Conservation (phyloP, 1,284 basidiomycete species). For the Veloporphyrellus conicus region DNA sequence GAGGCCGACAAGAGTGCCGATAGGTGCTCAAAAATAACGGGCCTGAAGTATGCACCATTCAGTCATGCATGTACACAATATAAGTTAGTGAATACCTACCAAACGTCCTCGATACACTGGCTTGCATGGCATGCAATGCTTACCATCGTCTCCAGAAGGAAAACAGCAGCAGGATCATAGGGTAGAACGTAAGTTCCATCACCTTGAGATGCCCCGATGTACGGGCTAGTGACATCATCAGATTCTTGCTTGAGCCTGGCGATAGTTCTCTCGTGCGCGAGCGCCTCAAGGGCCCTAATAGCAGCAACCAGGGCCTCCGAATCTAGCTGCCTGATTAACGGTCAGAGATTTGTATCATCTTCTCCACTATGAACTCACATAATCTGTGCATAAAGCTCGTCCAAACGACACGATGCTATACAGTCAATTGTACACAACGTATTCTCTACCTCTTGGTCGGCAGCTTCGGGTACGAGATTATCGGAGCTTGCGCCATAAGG, state of each 20-base stretch:
- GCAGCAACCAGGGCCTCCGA: slow-evolving; percentile 77
- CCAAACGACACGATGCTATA: slow-evolving; percentile 87
- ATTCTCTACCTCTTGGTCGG: slow-evolving; percentile 87
- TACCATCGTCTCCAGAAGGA: slow-evolving; percentile 91
- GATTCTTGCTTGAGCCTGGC: slow-evolving; percentile 66
- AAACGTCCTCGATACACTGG: slow-evolving; percentile 79
- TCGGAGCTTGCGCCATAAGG: slow-evolving; percentile 79
- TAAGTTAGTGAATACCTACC: slow-evolving; percentile 46
- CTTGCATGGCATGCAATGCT: slow-evolving; percentile 77
- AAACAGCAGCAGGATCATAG: slow-evolving; percentile 93
- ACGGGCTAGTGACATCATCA: slow-evolving; percentile 44
- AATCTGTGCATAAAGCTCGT: slow-evolving; percentile 91
- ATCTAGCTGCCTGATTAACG: slow-evolving; percentile 60
- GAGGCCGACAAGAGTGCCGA: slow-evolving; percentile 76
- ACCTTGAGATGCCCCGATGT: slow-evolving; percentile 37
- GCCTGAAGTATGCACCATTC: slow-evolving; percentile 50
- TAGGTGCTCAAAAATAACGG: slow-evolving; percentile 88
- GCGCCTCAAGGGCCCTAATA: slow-evolving; percentile 80
- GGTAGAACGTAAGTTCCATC: slow-evolving; percentile 56
- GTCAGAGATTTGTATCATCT: slow-evolving; percentile 12
- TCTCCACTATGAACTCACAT: slow-evolving; percentile 51
- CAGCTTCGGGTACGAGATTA: slow-evolving; percentile 73
- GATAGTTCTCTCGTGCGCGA: slow-evolving; percentile 83
- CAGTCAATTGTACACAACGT: slow-evolving; percentile 95
- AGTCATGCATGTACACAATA: background rate